These are phyloP conservation scores for Salix exigua DNA, from an alignment of 345 rosid species.

Conservation along the genomic window DNA sequence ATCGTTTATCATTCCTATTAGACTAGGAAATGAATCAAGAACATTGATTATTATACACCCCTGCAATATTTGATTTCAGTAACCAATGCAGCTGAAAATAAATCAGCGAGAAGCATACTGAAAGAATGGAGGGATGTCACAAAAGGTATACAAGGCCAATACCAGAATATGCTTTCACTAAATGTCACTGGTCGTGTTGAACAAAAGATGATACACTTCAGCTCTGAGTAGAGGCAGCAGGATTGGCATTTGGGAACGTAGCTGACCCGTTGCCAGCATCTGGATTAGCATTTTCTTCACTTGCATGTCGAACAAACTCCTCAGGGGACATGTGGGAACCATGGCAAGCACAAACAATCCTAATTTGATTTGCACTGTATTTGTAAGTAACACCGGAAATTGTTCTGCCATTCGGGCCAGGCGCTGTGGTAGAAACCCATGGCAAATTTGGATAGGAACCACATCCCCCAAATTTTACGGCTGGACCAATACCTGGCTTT, in stretches of 20 bases:
- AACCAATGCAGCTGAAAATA: slow-evolving; percentile 6
- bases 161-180: slow-evolving; percentile 7
- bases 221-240: slow-evolving; percentile 84
- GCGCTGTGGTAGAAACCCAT: slow-evolving; percentile 89
- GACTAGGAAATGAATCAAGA: slow-evolving; percentile 10
- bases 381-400: slow-evolving; percentile 88
- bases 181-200: neutral
- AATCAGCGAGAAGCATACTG: slow-evolving; percentile 2
- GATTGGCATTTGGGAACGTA: slow-evolving; percentile 41
- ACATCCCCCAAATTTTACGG: slow-evolving; percentile 82
- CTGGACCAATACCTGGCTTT: slow-evolving; percentile 84
- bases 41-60: slow-evolving; percentile 24
- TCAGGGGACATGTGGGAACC: slow-evolving; percentile 85
- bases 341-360: slow-evolving; percentile 96
- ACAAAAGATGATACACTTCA: slow-evolving; percentile 21
- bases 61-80: slow-evolving; percentile 18
- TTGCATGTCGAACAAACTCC: slow-evolving; percentile 88
- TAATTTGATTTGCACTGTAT: slow-evolving; percentile 65
- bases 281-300: slow-evolving; percentile 51
- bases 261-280: slow-evolving; percentile 50
- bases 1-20: slow-evolving; percentile 16
- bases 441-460: slow-evolving; percentile 85
- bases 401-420: slow-evolving; percentile 80
- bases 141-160: slow-evolving; percentile 1
- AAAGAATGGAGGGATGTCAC: slow-evolving; percentile 7